Conservation (phyloP, 148 eudicot species). For the Dianthus caryophyllus region DNA sequence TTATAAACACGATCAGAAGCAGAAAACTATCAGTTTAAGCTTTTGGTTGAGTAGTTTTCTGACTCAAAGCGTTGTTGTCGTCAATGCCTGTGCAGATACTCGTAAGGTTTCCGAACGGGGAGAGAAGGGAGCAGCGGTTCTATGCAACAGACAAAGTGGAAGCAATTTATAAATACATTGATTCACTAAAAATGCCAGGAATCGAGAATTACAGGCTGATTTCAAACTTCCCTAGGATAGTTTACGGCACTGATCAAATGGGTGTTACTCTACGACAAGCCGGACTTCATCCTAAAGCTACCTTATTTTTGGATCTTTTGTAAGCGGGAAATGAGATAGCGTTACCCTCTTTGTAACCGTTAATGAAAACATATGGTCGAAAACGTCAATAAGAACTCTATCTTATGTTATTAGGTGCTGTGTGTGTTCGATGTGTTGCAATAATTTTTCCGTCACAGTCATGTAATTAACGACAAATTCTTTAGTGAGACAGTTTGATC, state of each 20-base stretch:
- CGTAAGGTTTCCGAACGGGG: constrained; percentile 83
- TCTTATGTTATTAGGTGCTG: too few relatives aligned
- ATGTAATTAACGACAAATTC: too few relatives aligned
- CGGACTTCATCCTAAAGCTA: constrained; percentile 77
- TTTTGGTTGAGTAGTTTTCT: too few relatives aligned
- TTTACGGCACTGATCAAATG: constrained; percentile 70
- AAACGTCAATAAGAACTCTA: too few relatives aligned
- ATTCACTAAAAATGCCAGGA: constrained; percentile 56
- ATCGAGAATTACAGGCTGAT: constrained; percentile 57
- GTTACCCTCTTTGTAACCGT: neutral
- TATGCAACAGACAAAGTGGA: constrained; percentile 52
- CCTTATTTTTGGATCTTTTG: constrained; percentile 61
- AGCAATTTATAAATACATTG: constrained; percentile 53
- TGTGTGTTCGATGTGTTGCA: too few relatives aligned
- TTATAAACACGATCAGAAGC: too few relatives aligned
- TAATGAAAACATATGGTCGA: neutral
- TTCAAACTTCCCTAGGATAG: constrained; percentile 81
- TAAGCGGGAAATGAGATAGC: constrained; percentile 7
- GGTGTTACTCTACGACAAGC: constrained; percentile 61
- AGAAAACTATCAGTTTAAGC: too few relatives aligned
- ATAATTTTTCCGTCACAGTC: too few relatives aligned
- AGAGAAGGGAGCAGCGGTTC: constrained; percentile 65
- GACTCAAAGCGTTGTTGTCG: neutral
- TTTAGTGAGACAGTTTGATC: too few relatives aligned
- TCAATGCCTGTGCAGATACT: constrained; percentile 44